Base-by-base conservation (phyloP, 2,329 filamentous ascomycete genomes). In the Orbilia javanica region DNA sequence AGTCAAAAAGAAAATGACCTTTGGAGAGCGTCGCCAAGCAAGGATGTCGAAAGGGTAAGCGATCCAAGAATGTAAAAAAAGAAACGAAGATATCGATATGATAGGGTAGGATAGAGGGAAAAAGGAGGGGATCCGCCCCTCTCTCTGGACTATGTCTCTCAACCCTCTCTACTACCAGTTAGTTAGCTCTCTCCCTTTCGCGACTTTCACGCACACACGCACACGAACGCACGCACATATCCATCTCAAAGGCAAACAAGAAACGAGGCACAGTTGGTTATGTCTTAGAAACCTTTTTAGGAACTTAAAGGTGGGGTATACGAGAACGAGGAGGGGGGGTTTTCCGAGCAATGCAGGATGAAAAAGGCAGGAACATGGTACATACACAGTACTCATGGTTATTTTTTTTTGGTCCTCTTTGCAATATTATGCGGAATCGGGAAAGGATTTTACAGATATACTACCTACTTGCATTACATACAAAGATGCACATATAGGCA, bases 41-140 rank as follows among this genome's bases (percentile, higher is more conserved):
- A 60, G 34, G 55, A 60, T 29, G 20, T 42, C 34, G 52, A 39
- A 57, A 57, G 18, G 31, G 31, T 60, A 60, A 60, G 55, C 55
- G 55, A 60, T 42, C 34, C 55, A 60, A 42, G 55, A 60, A 60
- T 60, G 55, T 27, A 60, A 34, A 60, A 60, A 60, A 60, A 60
- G 55, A 42, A 60, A 60, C 55, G 55, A 60, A 60, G 55, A 60
- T 60, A 60, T 57, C 11, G 55, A 60, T 60, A 42, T 42, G 55
- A 60, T 60, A 60, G 53, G 52, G 27, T 55, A 20, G 48, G 52
- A 55, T 60, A 25, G 34, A 15, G 5, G 11, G 13, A 3, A 13
- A 8, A 3, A 25, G 50, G 13, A 5, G 11, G 50, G 25, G 11
- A 7, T 2, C 27, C 52, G n/a, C 29, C 52, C 29, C 52, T 39